These are phyloP conservation scores for Tulasnella calospora DNA, from an alignment of 768 basidiomycete genomes.

Conservation along the genomic window DNA sequence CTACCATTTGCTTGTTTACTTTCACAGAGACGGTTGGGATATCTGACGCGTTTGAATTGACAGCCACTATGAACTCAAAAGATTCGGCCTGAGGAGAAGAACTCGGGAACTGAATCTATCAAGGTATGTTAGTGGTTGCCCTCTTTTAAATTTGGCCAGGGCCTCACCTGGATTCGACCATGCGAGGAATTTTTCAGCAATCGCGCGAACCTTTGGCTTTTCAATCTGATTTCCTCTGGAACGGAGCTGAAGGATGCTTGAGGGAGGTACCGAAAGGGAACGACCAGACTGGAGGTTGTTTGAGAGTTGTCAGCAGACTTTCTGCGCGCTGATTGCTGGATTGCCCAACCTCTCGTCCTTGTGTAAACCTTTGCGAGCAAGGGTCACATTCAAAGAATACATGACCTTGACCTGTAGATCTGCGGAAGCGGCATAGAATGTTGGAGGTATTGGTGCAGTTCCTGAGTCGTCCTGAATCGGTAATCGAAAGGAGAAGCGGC, in stretches of 20 bases:
- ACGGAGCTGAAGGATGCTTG: neutral
- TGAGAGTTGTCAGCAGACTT: neutral
- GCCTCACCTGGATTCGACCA: neutral
- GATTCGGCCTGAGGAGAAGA: neutral
- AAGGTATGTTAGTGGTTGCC: neutral
- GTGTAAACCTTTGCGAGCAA: neutral
- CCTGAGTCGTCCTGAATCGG: neutral
- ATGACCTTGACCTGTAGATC: neutral
- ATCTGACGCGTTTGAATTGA: neutral
- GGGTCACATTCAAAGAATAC: neutral
- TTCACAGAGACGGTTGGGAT: neutral
- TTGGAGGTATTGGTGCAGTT: neutral
- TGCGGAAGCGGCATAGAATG: neutral
- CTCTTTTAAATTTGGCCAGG: neutral
- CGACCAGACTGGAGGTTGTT: neutral
- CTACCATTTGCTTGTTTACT: neutral
- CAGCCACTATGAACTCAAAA: neutral
- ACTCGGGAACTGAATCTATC: neutral
- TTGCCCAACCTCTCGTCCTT: neutral
- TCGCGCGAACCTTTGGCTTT: neutral
- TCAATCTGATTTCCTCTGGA: neutral
- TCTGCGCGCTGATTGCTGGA: neutral
- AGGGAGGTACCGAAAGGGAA: neutral
- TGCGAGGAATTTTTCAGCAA: neutral
- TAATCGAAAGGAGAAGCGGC: neutral